Base-by-base conservation (phyloP, 2,329 filamentous ascomycete genomes). In the Pleurostoma richardsiae region DNA sequence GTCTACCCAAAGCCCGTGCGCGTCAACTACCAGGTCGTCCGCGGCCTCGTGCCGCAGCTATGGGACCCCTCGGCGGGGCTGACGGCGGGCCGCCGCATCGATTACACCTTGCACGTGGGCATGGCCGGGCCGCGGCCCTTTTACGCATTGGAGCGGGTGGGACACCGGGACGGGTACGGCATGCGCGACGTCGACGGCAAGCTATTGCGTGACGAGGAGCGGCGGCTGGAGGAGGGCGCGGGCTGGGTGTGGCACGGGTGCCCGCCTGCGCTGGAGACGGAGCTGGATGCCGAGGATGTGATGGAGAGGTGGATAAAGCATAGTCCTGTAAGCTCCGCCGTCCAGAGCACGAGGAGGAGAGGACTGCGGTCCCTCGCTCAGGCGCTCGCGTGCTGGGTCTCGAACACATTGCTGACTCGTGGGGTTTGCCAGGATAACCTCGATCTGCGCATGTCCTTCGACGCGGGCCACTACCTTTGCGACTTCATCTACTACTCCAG, bases 401-500 rank as follows among this genome's bases (percentile, higher is more conserved):
- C 8, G 33, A 36, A 36, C 39, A 52, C 27, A 4, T 54, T 30
- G 52, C 19, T 39, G 3, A 50, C 45, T 49, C 46, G 5, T 46
- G 19, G 19, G 19, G 19, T 2, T 19, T 19, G 19, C 47, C 46
- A 70, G 71, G 56, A 62, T 40, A 60, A 67, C 40, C 53, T 65
- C 43, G 72, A 77, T 51, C 61, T 83, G 6, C 74, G 80, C 30
- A 69, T 86, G 38, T 89, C 85, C 0, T 76, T 82, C 40, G 83
- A 91, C 54, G 81, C 87, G 0, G 87, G 87, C 3, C 77, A 76
- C 26, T 91, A 85, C 62, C 71, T 90, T 11, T 91, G 87, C 65
- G 87, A 91, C 60, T 91, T 88, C 59, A 89, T 86, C 54, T 88
- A 86, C 63, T 90, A 82, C 64, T 82, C 80, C 5, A 86, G 82